Base-by-base conservation (phyloP, 2,329 filamentous ascomycete species). In the Blastomyces parvus region DNA sequence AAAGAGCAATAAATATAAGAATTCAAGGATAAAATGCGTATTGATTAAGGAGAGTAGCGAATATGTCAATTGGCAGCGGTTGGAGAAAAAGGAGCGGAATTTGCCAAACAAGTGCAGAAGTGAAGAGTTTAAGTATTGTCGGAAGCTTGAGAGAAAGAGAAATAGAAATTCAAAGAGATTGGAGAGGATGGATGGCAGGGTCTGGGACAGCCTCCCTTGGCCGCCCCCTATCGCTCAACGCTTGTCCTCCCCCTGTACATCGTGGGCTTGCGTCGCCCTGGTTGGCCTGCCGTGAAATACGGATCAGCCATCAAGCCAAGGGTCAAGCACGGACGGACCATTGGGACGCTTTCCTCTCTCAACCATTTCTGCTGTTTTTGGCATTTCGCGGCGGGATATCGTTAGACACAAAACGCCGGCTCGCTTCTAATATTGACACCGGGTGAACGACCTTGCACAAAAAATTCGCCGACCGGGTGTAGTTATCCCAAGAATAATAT, bases 51-150 rank as follows among this genome's bases (percentile, higher is more conserved):
- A 46, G 22, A 11, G n/a, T 27, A 52, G 14, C 7, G 57, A 30
- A 59, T 36, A 56, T n/a, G 9, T n/a, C n/a, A n/a, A 22, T n/a
- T 56, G 33, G 53, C 19, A 36, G 57, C 3, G 27, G 57, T 59
- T 27, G 14, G 14, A 59, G n/a, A 13, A 19, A 5, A 52, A 60
- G 22, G 59, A 60, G n/a, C 38, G 44, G n/a, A 48, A 53, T 61
- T 17, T 38, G 46, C 48, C 60, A 55, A 56, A 61, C 36, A n/a
- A 61, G 50, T 61, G 60, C 27, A 22, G 60, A 36, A n/a, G 30
- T 44, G 57, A 33, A 56, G 53, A 38, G 11, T n/a, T 56, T 52
- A 56, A 56, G 53, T 56, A 56, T 56, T 53, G 6, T 1, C 8
- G 22, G 19, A n/a, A n/a, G n/a, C n/a, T n/a, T n/a, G n/a, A 13